Conservation (phyloP, 129 eudicot genomes). For the Cynara cardunculus region DNA sequence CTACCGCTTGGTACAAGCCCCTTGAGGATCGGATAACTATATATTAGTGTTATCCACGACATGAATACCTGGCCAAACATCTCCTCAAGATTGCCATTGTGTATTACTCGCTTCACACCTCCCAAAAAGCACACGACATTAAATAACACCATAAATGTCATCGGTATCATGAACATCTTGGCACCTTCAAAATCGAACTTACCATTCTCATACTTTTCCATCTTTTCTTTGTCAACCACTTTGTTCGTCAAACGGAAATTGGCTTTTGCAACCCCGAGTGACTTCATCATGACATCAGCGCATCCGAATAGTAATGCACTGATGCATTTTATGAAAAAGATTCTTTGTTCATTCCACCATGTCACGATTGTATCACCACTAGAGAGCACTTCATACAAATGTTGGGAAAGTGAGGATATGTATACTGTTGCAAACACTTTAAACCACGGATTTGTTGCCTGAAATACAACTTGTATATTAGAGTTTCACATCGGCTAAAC, state of each 20-base stretch:
- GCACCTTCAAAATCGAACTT: conserved; percentile 69
- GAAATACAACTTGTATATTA: conserved; percentile 8
- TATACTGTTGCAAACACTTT: conserved; percentile 42
- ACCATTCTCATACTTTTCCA: conserved; percentile 56
- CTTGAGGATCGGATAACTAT: conserved; percentile 64
- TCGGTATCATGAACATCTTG: conserved; percentile 61
- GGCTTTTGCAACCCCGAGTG: conserved; percentile 51
- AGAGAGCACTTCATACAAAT: conserved; percentile 56
- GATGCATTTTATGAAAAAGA: conserved; percentile 56
- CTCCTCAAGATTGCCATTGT: conserved; percentile 35
- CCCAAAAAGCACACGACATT: conserved; percentile 56
- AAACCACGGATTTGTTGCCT: conserved; percentile 68
- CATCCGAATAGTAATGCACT: conserved; percentile 66
- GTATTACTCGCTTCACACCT: conserved; percentile 43
- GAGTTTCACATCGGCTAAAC: neutral
- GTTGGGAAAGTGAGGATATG: conserved; percentile 50
- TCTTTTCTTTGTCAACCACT: conserved; percentile 58
- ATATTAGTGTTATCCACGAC: conserved; percentile 37
- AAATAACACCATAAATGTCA: conserved; percentile 42
- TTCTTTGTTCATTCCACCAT: conserved; percentile 79
- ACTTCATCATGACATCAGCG: conserved; percentile 53
- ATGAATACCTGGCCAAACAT: conserved; percentile 72
- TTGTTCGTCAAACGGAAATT: conserved; percentile 73
- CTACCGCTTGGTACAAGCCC: conserved; percentile 47
- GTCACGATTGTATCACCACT: conserved; percentile 52